Evolutionary conservation across 164 flowering plant genomes (phyloP).

Genomic region (Kingdonia uniflora): DNA sequence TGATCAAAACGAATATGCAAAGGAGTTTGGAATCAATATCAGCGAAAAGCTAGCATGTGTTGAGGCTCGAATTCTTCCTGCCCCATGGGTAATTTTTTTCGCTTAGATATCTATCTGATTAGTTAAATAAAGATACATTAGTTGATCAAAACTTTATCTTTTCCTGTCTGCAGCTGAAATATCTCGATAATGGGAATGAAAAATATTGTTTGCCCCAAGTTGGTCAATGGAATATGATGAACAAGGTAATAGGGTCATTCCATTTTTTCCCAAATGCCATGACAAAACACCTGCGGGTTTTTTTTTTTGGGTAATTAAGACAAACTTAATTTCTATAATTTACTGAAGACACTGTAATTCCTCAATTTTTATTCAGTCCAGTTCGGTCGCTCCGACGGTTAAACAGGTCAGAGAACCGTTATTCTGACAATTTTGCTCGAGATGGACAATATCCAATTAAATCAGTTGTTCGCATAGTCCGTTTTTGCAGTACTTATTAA

Average conservation of each 20-base stretch:
- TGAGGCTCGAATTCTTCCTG: slow-evolving; percentile 78
- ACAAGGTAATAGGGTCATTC: slow-evolving; percentile 42
- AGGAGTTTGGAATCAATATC: slow-evolving; percentile 70
- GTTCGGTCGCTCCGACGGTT: too few relatives aligned
- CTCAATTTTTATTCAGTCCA: too few relatives aligned
- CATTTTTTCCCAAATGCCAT: neutral
- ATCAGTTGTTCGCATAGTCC: too few relatives aligned
- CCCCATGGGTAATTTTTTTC: slow-evolving; percentile 60
- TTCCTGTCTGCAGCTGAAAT: slow-evolving; percentile 45
- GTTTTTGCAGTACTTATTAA: too few relatives aligned
- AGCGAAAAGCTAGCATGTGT: slow-evolving; percentile 68
- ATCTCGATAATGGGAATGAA: slow-evolving; percentile 71
- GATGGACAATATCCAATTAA: too few relatives aligned
- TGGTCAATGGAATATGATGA: slow-evolving; percentile 93
- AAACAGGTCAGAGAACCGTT: too few relatives aligned
- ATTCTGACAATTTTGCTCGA: too few relatives aligned
- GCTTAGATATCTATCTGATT: neutral
- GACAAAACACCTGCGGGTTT: too few relatives aligned
- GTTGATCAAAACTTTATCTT: neutral
- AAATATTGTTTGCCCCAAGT: slow-evolving; percentile 80
- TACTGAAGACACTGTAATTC: too few relatives aligned
- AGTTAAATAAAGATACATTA: slow-evolving; percentile 1
- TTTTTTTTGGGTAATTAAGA: neutral
- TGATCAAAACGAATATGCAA: slow-evolving; percentile 66
- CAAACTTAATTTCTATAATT: too few relatives aligned